A percentile compares a stretch with the other conserved stretches of the same genome.
Evolutionary conservation across 2,329 filamentous ascomycete genomes (phyloP).

Genomic region (Beauveria australis): DNA sequence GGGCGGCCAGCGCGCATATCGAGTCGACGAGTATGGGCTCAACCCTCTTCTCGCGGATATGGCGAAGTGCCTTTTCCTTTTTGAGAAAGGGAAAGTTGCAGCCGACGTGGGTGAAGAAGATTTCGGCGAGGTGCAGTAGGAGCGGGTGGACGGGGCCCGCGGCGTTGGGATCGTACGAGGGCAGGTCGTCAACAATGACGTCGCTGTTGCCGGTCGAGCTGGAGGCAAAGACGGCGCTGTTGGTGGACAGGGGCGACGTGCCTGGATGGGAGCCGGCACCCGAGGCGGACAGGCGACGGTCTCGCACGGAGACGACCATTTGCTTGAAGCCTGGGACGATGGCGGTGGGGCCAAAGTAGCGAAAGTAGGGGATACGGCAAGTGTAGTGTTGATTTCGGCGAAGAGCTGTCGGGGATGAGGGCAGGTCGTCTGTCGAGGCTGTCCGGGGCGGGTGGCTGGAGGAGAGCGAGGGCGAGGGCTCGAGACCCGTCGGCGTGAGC

Average conservation of each 20-base stretch:
- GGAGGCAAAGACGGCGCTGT: constrained; percentile 27
- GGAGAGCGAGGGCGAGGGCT: constrained; percentile 1
- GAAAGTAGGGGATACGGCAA: constrained; percentile 74
- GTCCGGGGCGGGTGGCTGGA: constrained; percentile 2
- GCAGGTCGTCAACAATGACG: constrained; percentile 45
- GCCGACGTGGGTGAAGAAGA: constrained; percentile 74
- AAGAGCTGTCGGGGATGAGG: constrained; percentile 33
- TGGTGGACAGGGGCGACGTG: constrained; percentile 38
- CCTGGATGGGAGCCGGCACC: constrained; percentile 45
- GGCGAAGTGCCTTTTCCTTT: constrained; percentile 61
- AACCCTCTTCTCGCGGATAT: constrained; percentile 71
- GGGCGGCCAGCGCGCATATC: constrained; percentile 71
- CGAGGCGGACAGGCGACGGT: constrained; percentile 50
- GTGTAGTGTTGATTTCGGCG: constrained; percentile 39
- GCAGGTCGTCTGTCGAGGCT: constrained; percentile 18
- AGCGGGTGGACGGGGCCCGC: constrained; percentile 62
- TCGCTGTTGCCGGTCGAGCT: constrained; percentile 36
- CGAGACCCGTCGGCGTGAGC: not conserved
- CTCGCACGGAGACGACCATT: constrained; percentile 73
- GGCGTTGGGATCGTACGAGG: constrained; percentile 70
- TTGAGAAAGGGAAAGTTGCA: constrained; percentile 82
- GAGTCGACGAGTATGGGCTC: constrained; percentile 82
- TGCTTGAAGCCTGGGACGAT: constrained; percentile 90
- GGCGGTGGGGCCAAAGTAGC: constrained; percentile 84
- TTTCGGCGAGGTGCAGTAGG: constrained; percentile 68